A percentile compares a stretch with the other conserved stretches of the same genome.
Evolutionary conservation across 1,284 basidiomycete genomes (phyloP).

Genomic region (Rhodotorula sp.): DNA sequence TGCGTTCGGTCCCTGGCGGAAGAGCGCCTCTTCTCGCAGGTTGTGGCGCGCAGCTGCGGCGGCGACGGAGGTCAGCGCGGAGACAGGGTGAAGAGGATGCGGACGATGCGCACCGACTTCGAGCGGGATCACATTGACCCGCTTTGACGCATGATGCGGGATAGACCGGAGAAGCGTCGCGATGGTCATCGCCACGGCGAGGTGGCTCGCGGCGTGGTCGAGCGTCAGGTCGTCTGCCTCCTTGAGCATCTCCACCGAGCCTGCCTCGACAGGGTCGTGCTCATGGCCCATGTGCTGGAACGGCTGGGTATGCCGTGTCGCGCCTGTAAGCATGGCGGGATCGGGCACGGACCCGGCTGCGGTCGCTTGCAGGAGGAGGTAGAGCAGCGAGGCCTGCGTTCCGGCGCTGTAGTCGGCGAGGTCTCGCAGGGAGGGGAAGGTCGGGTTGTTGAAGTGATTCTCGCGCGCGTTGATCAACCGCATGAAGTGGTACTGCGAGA

Average conservation of each 20-base stretch:
- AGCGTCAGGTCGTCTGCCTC: conserved; percentile 35
- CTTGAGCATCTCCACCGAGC: neutral
- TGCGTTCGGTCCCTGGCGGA: conserved; percentile 31
- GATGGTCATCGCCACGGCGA: conserved; percentile 43
- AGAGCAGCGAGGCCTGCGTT: conserved; percentile 40
- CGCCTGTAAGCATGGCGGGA: neutral
- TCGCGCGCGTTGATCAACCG: conserved; percentile 42
- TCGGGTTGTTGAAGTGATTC: conserved; percentile 40
- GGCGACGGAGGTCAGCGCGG: too few species aligned
- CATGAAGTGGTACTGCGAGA: conserved; percentile 44
- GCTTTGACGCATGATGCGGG: conserved; percentile 40
- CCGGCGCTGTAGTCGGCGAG: conserved; percentile 42
- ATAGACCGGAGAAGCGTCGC: conserved; percentile 39
- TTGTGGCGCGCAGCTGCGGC: conserved; percentile 26
- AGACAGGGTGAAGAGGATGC: neutral
- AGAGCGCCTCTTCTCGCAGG: conserved; percentile 35
- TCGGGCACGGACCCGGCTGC: neutral
- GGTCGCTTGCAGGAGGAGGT: conserved; percentile 40
- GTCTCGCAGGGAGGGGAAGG: conserved; percentile 39
- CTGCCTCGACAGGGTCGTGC: conserved; percentile 13
- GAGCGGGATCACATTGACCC: conserved; percentile 42
- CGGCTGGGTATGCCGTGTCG: conserved; percentile 19
- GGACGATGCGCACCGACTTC: conserved; percentile 32
- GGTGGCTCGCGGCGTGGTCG: conserved; percentile 44
- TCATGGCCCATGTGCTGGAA: conserved; percentile 38